Conservation (phyloP, 768 basidiomycete genomes). For the Suillus sp. region DNA sequence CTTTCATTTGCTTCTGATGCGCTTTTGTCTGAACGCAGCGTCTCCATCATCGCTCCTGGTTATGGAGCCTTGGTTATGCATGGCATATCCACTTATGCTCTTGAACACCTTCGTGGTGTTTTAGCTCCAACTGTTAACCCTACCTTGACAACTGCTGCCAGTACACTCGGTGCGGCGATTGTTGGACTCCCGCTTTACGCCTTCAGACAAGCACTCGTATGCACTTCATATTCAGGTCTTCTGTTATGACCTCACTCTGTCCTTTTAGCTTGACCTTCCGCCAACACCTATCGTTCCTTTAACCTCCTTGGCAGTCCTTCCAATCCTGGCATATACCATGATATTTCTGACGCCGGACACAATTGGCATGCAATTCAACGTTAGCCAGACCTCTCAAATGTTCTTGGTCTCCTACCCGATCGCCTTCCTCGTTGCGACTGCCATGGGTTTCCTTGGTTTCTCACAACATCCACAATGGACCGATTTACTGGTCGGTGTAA, state of each 20-base stretch:
- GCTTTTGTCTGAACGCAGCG: slow-evolving; percentile 38
- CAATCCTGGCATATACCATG: slow-evolving; percentile 61
- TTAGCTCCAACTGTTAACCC: slow-evolving; percentile 60
- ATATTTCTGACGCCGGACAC: slow-evolving; percentile 63
- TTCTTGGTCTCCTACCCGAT: slow-evolving; percentile 61
- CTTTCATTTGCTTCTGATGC: slow-evolving; percentile 64
- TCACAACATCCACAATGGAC: slow-evolving; percentile 58
- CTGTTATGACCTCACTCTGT: slow-evolving; percentile 2
- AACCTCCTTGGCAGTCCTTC: slow-evolving; percentile 57
- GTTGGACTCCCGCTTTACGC: slow-evolving; percentile 67
- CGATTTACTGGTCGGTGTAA: slow-evolving; percentile 57
- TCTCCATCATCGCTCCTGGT: slow-evolving; percentile 52
- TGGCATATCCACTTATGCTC: slow-evolving; percentile 57
- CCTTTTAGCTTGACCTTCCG: slow-evolving; percentile 49
- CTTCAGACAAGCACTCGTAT: slow-evolving; percentile 59
- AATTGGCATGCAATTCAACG: slow-evolving; percentile 45
- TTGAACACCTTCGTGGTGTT: slow-evolving; percentile 62
- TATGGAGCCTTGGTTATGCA: slow-evolving; percentile 68
- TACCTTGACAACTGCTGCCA: slow-evolving; percentile 56
- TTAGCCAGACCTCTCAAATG: slow-evolving; percentile 55
- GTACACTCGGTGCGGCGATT: slow-evolving; percentile 61
- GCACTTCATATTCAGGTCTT: slow-evolving; percentile 21
- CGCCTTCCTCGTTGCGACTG: slow-evolving; percentile 47
- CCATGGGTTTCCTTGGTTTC: slow-evolving; percentile 65
- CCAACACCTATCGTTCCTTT: slow-evolving; percentile 57